A percentile compares a stretch with the other conserved stretches of the same genome.
Evolutionary conservation across 208 protist species (phyloP).

Genomic region (Leishmania major): DNA sequence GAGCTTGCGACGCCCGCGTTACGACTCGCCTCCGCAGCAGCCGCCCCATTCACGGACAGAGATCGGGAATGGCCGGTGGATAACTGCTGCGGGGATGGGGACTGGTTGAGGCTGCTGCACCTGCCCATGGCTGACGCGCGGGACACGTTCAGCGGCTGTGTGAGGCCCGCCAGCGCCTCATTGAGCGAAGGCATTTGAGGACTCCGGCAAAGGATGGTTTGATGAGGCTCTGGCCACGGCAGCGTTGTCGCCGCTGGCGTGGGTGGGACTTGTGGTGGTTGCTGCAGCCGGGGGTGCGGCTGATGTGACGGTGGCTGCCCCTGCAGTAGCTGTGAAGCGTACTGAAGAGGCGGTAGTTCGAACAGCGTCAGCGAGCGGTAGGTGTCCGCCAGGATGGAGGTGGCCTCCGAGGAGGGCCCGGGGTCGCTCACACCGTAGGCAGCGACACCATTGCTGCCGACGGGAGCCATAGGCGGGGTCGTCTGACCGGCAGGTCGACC

Average conservation of each 20-base stretch:
- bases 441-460: neutral
- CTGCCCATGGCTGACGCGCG: neutral
- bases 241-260: neutral
- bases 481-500: neutral
- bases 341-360: neutral
- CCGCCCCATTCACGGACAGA: neutral
- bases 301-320: neutral
- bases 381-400: slow-evolving; percentile 1
- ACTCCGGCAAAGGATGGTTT: neutral
- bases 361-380: slow-evolving; percentile 23
- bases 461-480: neutral
- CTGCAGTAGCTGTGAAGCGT: neutral
- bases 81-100: neutral
- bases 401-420: neutral
- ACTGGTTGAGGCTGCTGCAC: neutral
- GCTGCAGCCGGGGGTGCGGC: neutral
- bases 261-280: neutral
- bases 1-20: neutral
- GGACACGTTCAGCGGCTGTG: neutral
- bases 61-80: neutral
- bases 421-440: neutral
- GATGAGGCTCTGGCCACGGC: neutral
- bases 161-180: neutral
- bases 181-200: neutral
- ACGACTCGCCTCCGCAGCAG: slow-evolving; percentile 4